phyloP scores from a whole-genome alignment of 495 filamentous ascomycete species.

The Tricharina praecox region DNA sequence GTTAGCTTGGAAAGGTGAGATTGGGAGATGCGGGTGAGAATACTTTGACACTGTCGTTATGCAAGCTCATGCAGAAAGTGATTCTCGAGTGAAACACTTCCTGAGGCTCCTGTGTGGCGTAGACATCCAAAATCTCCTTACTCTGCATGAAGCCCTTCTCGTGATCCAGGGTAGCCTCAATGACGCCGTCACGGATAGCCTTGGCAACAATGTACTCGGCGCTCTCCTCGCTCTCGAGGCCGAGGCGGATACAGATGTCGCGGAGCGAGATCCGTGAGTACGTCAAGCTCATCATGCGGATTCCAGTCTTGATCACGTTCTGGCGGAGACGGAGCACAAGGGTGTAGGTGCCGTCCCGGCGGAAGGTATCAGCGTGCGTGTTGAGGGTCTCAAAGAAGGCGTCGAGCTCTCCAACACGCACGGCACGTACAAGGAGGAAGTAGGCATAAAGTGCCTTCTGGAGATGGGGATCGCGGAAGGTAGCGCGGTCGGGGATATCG shows the following conservation, averaged over 20 bases:
- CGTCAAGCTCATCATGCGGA: constrained; percentile 95
- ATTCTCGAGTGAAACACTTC: constrained; percentile 97
- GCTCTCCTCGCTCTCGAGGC: constrained; percentile 83
- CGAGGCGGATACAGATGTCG: constrained; percentile 88
- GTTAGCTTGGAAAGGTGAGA: too few relatives aligned
- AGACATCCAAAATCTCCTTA: constrained; percentile 86
- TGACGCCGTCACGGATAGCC: constrained; percentile 93
- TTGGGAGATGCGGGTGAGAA: constrained; percentile 15
- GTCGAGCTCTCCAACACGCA: constrained; percentile 84
- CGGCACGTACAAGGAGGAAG: constrained; percentile 79
- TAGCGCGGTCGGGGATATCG: constrained; percentile 85
- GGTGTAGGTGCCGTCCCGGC: constrained; percentile 85
- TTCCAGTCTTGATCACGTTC: constrained; percentile 98
- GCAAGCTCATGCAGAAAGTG: constrained; percentile 68
- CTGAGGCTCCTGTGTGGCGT: constrained; percentile 84
- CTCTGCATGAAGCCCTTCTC: constrained; percentile 97
- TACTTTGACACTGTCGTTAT: constrained; percentile 97
- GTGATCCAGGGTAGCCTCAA: constrained; percentile 86
- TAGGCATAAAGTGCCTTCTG: constrained; percentile 80
- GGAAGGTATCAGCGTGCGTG: constrained; percentile 65
- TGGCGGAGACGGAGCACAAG: constrained; percentile 85
- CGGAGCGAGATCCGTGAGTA: constrained; percentile 95
- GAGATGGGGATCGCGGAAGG: constrained; percentile 75
- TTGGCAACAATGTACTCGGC: constrained; percentile 99
- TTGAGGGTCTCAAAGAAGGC: constrained; percentile 74